A percentile compares a stretch with the other conserved stretches of the same genome.
Evolutionary conservation across 805 yeast species (phyloP).

Genomic region (Ogataea trehalophila): DNA sequence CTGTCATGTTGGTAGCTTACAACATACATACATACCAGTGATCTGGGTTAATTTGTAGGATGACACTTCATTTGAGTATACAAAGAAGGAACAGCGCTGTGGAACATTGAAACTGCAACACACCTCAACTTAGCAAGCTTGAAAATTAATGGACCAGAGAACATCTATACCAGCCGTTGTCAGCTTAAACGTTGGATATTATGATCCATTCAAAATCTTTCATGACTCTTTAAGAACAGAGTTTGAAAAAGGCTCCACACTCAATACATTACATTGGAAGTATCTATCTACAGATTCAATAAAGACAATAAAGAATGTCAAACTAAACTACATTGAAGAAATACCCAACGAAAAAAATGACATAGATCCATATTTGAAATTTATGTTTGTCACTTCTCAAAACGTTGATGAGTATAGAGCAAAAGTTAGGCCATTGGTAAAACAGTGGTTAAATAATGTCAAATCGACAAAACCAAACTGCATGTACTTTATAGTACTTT

Average conservation of each 20-base stretch:
- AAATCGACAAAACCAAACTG: conserved; percentile 50
- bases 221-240: conserved; percentile 37
- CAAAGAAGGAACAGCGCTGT: no score
- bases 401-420: conserved; percentile 70
- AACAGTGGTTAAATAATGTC: conserved; percentile 65
- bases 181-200: conserved; percentile 46
- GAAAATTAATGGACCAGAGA: not conserved
- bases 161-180: conserved; percentile 6
- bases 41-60: no score
- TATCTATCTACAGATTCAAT: conserved; percentile 44
- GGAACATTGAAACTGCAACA: no score
- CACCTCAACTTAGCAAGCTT: no score
- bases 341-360: conserved; percentile 32
- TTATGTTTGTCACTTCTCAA: conserved; percentile 65
- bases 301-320: conserved; percentile 58
- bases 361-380: conserved; percentile 40
- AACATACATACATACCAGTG: no score
- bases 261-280: conserved; percentile 71
- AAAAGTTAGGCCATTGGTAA: conserved; percentile 75
- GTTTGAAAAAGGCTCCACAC: conserved; percentile 43
- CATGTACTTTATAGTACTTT: conserved; percentile 46
- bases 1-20: no score
- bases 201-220: conserved; percentile 68
- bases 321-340: conserved; percentile 53
- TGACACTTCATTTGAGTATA: no score